Percentiles rank a stretch among this genome's conserved stretches.
Conservation (phyloP, 192 early-diverging fungal species). For the Coemansia sp. region DNA sequence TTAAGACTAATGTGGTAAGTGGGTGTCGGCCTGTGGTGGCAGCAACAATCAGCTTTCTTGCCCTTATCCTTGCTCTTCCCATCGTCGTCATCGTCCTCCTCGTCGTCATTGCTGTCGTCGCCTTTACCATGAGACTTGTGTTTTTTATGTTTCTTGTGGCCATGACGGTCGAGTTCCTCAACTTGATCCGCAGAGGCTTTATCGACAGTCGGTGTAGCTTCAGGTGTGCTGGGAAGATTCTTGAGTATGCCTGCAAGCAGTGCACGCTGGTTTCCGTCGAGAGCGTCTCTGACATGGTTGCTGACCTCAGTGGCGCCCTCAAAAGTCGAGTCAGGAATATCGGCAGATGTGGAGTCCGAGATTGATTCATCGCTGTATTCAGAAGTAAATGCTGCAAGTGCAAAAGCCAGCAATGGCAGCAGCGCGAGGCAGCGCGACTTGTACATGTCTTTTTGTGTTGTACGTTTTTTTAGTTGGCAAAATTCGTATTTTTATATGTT, state of each 20-base stretch:
- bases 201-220: slow-evolving; percentile 1
- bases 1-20: slow-evolving; percentile 44
- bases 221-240: not conserved
- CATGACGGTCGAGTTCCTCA: slow-evolving; percentile 10
- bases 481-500: not conserved
- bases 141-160: slow-evolving; percentile 10
- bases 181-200: slow-evolving; percentile 1
- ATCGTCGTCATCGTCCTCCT: not conserved
- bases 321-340: not conserved
- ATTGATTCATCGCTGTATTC: not conserved
- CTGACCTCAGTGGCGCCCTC: not conserved
- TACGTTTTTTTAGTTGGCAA: not conserved
- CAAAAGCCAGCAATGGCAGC: slow-evolving; percentile 11
- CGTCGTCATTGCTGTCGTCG: not conserved
- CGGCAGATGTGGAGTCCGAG: not conserved
- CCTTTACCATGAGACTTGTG: not conserved
- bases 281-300: not conserved
- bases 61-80: not conserved
- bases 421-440: slow-evolving; percentile 8
- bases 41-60: slow-evolving; percentile 13
- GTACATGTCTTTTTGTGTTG: not conserved
- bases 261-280: not conserved
- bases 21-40: slow-evolving; percentile 23
- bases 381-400: not conserved
- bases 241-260: slow-evolving; percentile 5